Conservation (phyloP, 768 basidiomycete genomes). For the Lentinus tigrinus region DNA sequence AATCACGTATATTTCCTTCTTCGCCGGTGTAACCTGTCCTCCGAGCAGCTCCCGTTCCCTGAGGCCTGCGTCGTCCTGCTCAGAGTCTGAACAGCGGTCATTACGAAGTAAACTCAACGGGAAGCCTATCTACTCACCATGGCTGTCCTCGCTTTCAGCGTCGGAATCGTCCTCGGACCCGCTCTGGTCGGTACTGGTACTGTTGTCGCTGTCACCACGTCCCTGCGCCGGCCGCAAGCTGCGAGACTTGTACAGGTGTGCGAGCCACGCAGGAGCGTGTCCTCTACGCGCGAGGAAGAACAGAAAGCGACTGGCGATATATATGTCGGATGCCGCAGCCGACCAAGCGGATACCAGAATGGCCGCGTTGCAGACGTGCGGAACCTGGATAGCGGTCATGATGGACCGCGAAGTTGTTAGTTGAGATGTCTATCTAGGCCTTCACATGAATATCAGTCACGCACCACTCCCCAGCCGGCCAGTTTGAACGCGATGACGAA, state of each 20-base stretch:
- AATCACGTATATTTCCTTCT: constrained; percentile 12
- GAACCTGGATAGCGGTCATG: constrained; percentile 23
- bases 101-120: too few relatives aligned
- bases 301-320: constrained; percentile 46
- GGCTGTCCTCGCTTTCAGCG: not conserved
- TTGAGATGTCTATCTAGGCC: not conserved
- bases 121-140: not conserved
- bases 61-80: constrained; percentile 9
- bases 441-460: constrained; percentile 21
- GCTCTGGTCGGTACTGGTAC: not conserved
- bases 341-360: constrained; percentile 57
- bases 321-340: constrained; percentile 50
- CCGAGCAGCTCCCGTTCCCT: not conserved
- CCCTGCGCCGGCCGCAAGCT: not conserved
- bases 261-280: constrained; percentile 32
- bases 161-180: not conserved
- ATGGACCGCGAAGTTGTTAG: not conserved
- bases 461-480: constrained; percentile 45
- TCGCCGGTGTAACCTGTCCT: not conserved
- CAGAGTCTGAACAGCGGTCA: too few relatives aligned
- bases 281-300: constrained; percentile 54
- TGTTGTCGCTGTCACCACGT: not conserved
- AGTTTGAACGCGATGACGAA: constrained; percentile 46
- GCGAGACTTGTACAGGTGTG: constrained; percentile 22
- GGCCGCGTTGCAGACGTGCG: constrained; percentile 38